Evolutionary conservation across 1,284 basidiomycete species (phyloP), one percentile per base, ranked within the genome.

Genomic region (Psilocybe mexicana): DNA sequence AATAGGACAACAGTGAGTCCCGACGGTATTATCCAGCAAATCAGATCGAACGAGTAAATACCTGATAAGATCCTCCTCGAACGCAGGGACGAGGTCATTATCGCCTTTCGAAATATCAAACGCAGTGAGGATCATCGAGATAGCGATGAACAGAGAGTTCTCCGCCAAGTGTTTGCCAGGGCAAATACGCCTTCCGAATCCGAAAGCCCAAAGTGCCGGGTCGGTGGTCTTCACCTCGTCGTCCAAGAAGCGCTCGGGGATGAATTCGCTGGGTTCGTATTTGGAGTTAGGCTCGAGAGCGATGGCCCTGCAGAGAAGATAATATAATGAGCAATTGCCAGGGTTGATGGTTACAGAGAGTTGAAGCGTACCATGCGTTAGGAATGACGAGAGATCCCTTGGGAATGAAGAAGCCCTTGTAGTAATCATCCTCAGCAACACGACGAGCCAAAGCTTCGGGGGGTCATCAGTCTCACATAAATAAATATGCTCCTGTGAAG

Each of bases 371-470:
- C 55, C 55, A 57, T 28, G 50, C 50, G 28, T 57, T 57, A 7
- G 49, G 49, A 28, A 57, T 47, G 23, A 57, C 42, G 11, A 57
- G 50, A 14, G 55, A 52, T 23, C 45, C 45, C 11, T 49, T 43
- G n/a, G 55, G 55, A 25, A 57, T 46, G 28, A 40, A 43, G 44
- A 51, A 57, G 5, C 55, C 55, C 43, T 36, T 30, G 38, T 57
- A 57, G 26, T 28, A 23, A 43, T 57, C 55, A 42, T 52, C 50
- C 30, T 45, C 36, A 45, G 38, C 49, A 10, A 57, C 50, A 14
- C 55, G 43, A 25, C 42, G 50, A 28, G 43, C 49, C 28, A 52
- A 43, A 26, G 42, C 40, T 23, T 18, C 18, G 25, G 3, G 18
- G 7, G 28, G 7, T 10, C 5, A 33, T 33, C 43, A 14, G 23